phyloP scores from a whole-genome alignment of 164 flowering plant genomes.

The Liquidambar formosana region DNA sequence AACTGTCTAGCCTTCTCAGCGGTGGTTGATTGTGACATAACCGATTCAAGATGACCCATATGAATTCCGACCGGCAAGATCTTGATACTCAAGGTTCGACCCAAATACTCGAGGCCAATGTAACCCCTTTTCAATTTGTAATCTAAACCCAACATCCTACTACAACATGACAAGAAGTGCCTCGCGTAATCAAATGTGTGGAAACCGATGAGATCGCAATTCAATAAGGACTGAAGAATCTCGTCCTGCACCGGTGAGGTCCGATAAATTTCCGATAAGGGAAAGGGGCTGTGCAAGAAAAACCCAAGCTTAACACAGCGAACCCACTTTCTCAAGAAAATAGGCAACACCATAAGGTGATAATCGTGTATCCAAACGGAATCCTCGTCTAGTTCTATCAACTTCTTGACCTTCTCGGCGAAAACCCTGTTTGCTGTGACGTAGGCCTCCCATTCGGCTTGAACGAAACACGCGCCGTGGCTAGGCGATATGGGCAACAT shows the following conservation, averaged over 20 bases:
- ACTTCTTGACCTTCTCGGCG: slow-evolving; percentile 32
- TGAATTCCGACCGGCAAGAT: slow-evolving; percentile 49
- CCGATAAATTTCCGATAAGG: slow-evolving; percentile 44
- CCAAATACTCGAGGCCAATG: slow-evolving; percentile 45
- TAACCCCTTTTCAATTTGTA: slow-evolving; percentile 47
- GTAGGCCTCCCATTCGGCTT: slow-evolving; percentile 35
- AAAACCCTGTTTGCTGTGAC: slow-evolving; percentile 35
- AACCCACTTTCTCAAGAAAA: slow-evolving; percentile 32
- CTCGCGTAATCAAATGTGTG: slow-evolving; percentile 57
- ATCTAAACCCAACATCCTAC: slow-evolving; percentile 49
- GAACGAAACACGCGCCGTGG: slow-evolving; percentile 30
- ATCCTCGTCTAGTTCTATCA: slow-evolving; percentile 38
- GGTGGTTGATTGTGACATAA: slow-evolving; percentile 21
- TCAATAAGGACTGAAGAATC: slow-evolving; percentile 39
- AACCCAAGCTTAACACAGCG: slow-evolving; percentile 35
- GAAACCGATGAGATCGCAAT: slow-evolving; percentile 48
- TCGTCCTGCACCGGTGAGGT: slow-evolving; percentile 46
- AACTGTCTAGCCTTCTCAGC: slow-evolving; percentile 22
- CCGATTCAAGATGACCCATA: slow-evolving; percentile 39
- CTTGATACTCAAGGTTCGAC: slow-evolving; percentile 46
- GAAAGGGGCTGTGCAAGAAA: slow-evolving; percentile 46
- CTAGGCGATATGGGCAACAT: slow-evolving; percentile 31
- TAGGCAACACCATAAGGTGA: slow-evolving; percentile 46
- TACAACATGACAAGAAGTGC: slow-evolving; percentile 48
- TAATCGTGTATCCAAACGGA: slow-evolving; percentile 53